A percentile compares a stretch with the other conserved stretches of the same genome.
These are phyloP conservation scores for Aureobasidium sp. DNA, from an alignment of 2,329 filamentous ascomycete genomes.

Conservation along the genomic window DNA sequence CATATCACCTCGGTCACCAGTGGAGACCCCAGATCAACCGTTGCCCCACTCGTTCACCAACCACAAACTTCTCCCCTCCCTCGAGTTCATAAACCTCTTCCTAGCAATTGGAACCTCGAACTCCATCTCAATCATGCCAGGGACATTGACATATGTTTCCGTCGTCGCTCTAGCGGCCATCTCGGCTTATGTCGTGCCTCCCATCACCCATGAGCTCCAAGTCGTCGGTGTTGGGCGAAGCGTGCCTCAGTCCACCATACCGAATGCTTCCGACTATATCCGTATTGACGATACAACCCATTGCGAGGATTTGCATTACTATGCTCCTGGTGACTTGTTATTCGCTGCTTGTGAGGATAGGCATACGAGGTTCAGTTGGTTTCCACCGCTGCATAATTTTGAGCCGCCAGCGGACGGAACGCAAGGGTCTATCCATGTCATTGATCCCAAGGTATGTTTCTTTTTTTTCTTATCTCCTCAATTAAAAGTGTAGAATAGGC, in stretches of 20 bases:
- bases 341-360: constrained; percentile 53
- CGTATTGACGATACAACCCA: constrained; percentile 43
- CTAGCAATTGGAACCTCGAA: not conserved
- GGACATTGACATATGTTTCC: not conserved
- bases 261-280: constrained; percentile 23
- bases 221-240: not conserved
- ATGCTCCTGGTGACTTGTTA: constrained; percentile 41
- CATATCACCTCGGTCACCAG: too few relatives aligned
- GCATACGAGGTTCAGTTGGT: constrained; percentile 44
- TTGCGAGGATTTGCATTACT: constrained; percentile 56
- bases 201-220: not conserved
- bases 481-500: constrained; percentile 32
- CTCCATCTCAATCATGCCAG: not conserved
- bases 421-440: constrained; percentile 44
- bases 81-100: not conserved
- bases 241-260: not conserved
- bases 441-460: constrained; percentile 46
- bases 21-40: too few relatives aligned
- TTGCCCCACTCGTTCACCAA: too few relatives aligned
- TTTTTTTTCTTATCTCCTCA: not conserved
- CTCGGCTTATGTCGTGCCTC: not conserved
- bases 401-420: constrained; percentile 34
- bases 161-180: constrained; percentile 2
- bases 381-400: constrained; percentile 42
- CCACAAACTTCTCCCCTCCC: not conserved